Conservation (phyloP, 805 yeast genomes). For the Starmerella tilneyi region DNA sequence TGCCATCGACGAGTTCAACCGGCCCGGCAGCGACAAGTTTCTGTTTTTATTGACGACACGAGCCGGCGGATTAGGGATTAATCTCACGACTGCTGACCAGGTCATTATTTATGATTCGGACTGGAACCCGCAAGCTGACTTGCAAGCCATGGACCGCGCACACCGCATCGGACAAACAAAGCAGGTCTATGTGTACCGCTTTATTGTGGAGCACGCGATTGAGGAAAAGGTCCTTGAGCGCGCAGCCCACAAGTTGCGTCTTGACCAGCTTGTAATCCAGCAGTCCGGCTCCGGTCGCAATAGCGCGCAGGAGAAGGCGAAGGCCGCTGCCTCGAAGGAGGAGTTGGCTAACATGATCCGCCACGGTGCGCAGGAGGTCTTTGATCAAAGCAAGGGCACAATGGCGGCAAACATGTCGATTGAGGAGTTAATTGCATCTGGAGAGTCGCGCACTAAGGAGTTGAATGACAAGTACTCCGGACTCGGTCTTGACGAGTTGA, state of each 20-base stretch:
- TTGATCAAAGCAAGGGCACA: slow-evolving; percentile 40
- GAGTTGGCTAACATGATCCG: slow-evolving; percentile 91
- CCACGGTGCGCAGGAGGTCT: slow-evolving; percentile 85
- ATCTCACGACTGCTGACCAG: slow-evolving; percentile 80
- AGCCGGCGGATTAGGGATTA: slow-evolving; percentile 95
- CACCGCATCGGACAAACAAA: slow-evolving; percentile 95
- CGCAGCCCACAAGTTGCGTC: slow-evolving; percentile 85
- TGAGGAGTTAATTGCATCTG: slow-evolving; percentile 67
- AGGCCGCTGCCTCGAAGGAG: slow-evolving; percentile 44
- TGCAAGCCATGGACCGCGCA: slow-evolving; percentile 97
- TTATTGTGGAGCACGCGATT: slow-evolving; percentile 91
- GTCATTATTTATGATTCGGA: slow-evolving; percentile 86
- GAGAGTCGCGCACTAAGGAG: slow-evolving; percentile 70
- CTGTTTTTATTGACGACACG: slow-evolving; percentile 80
- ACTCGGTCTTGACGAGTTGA: slow-evolving; percentile 84
- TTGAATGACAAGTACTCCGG: slow-evolving; percentile 73
- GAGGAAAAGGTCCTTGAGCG: slow-evolving; percentile 93
- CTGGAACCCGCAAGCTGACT: slow-evolving; percentile 97
- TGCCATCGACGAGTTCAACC: slow-evolving; percentile 86
- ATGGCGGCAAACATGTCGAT: slow-evolving; percentile 41
- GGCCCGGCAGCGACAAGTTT: slow-evolving; percentile 69
- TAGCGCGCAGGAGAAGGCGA: slow-evolving; percentile 22
- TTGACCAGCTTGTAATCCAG: slow-evolving; percentile 91
- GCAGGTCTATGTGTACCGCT: slow-evolving; percentile 83
- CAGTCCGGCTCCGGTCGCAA: slow-evolving; percentile 48